Percentiles rank a stretch among this genome's conserved stretches.
Conservation (phyloP, 371 early-diverging fungal genomes). For the Nematocida parisii region DNA sequence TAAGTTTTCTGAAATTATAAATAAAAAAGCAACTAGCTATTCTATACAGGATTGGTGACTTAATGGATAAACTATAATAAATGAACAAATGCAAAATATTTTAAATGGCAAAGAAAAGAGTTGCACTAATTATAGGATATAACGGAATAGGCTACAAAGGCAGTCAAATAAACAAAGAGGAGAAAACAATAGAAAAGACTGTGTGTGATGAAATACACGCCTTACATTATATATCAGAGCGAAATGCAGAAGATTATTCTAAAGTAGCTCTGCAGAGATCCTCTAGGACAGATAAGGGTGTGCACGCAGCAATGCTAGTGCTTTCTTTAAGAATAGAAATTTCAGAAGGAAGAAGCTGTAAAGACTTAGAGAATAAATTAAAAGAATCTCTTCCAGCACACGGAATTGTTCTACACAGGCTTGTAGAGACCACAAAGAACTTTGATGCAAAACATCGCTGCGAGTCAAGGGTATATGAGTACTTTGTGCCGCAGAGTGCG, state of each 20-base stretch:
- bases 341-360: background rate
- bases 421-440: constrained; percentile 73
- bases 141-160: constrained; percentile 66
- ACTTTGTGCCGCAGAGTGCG: constrained; percentile 76
- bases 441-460: constrained; percentile 86
- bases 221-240: constrained; percentile 45
- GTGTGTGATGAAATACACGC: constrained; percentile 56
- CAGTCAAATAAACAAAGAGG: constrained; percentile 65
- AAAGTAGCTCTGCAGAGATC: constrained; percentile 77
- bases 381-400: constrained; percentile 76
- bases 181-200: constrained; percentile 65
- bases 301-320: constrained; percentile 91
- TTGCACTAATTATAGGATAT: constrained; percentile 67
- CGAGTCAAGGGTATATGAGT: constrained; percentile 89
- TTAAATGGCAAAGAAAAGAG: constrained; percentile 62
- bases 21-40: no score
- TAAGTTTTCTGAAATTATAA: no score
- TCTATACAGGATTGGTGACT: no score
- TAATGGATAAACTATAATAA: no score
- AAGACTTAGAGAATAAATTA: constrained; percentile 25
- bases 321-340: constrained; percentile 76
- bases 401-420: constrained; percentile 74
- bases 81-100: constrained; percentile 18
- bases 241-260: constrained; percentile 62
- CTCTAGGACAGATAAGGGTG: constrained; percentile 98